Evolutionary conservation across 2,329 filamentous ascomycete species (phyloP).

Genomic region (Ascochyta lentis): DNA sequence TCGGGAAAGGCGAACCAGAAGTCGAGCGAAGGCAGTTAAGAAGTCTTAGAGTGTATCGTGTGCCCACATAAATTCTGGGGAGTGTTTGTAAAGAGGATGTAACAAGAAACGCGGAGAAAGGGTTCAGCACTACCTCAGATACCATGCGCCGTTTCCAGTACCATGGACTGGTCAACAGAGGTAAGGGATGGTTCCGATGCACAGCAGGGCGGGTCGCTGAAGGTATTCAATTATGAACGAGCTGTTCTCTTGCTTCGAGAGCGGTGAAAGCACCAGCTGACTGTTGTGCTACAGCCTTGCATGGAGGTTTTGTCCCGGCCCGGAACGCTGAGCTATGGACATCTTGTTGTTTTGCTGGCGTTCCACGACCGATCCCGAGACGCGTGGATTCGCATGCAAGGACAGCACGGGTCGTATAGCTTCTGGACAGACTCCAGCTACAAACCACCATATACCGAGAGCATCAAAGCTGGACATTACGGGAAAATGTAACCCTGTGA

Average conservation of each 20-base stretch:
- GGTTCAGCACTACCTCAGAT: conserved; percentile 6
- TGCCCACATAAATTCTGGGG: not conserved
- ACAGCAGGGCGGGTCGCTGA: conserved; percentile 19
- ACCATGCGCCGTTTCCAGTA: conserved; percentile 18
- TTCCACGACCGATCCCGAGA: conserved; percentile 25
- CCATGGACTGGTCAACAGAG: conserved; percentile 16
- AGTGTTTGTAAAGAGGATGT: not conserved
- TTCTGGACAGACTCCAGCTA: not conserved
- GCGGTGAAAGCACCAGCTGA: conserved; percentile 24
- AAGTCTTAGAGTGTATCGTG: not conserved
- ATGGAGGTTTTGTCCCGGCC: conserved; percentile 18
- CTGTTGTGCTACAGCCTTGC: conserved; percentile 30
- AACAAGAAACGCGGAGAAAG: conserved; percentile 14
- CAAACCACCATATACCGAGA: conserved; percentile 10
- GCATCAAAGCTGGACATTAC: not conserved
- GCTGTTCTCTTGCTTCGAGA: conserved; percentile 13
- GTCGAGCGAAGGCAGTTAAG: not conserved
- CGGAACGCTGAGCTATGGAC: conserved; percentile 17
- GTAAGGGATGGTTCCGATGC: conserved; percentile 21
- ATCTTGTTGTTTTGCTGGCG: conserved; percentile 22
- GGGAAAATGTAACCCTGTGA: not conserved
- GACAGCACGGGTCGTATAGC: conserved; percentile 10
- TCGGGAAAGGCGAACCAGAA: not conserved
- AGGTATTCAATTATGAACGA: conserved; percentile 27
- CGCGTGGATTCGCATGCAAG: conserved; percentile 24